phyloP scores from a whole-genome alignment of 305 asterid species.

The Fraxinus latifolia region DNA sequence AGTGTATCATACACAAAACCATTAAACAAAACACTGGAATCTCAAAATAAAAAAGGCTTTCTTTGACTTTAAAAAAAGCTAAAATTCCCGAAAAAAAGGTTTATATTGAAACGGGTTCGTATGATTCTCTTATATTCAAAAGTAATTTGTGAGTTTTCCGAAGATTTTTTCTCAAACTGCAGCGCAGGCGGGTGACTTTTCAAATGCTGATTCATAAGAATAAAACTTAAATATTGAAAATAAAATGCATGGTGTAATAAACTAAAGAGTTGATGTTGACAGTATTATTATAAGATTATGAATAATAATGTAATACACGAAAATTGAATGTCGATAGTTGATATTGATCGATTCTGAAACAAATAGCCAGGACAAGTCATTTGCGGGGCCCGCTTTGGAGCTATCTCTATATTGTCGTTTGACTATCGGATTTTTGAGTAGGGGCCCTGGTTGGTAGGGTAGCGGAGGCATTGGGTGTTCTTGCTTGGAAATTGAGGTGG shows the following conservation, averaged over 20 bases:
- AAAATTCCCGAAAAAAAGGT: conserved; percentile 13
- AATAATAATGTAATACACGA: background rate
- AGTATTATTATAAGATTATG: background rate
- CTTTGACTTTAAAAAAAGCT: conserved; percentile 30
- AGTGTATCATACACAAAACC: conserved; percentile 10
- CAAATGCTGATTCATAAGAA: background rate
- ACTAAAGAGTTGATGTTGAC: conserved; percentile 25
- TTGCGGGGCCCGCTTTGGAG: conserved; percentile 22
- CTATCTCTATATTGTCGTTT: background rate
- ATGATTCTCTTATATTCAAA: background rate
- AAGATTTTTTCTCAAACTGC: conserved; percentile 23
- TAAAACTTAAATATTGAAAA: background rate
- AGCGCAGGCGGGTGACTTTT: conserved; percentile 33
- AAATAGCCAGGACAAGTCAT: conserved; percentile 28
- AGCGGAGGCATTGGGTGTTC: background rate
- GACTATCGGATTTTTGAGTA: background rate
- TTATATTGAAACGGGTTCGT: background rate
- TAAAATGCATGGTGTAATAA: background rate
- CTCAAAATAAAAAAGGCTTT: conserved; percentile 7
- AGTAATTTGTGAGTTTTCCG: background rate
- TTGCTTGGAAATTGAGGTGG: background rate
- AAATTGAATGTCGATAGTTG: conserved; percentile 16
- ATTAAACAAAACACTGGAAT: background rate
- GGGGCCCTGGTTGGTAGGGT: background rate
- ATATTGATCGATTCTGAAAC: conserved; percentile 28